Conservation (phyloP, 768 basidiomycete genomes). For the Kwoniella europaea region DNA sequence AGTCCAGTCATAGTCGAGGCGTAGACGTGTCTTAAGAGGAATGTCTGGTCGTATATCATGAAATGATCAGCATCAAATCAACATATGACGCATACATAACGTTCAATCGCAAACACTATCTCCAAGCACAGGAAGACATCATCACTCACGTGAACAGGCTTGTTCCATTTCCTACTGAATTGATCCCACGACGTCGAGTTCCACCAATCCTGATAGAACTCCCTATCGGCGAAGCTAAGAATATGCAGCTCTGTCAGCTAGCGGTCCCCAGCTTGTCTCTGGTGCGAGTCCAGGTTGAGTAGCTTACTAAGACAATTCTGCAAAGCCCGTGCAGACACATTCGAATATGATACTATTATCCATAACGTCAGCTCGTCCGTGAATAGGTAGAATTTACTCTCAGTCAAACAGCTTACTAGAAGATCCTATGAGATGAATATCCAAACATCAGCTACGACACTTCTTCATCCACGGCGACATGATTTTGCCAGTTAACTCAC, state of each 20-base stretch:
- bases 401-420: constrained; percentile 45
- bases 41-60: constrained; percentile 35
- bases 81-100: too few relatives aligned
- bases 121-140: not conserved
- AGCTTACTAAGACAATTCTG: constrained; percentile 80
- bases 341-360: constrained; percentile 63
- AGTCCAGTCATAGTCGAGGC: constrained; percentile 81
- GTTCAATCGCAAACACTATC: not conserved
- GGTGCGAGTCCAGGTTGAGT: too few relatives aligned
- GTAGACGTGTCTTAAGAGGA: constrained; percentile 91
- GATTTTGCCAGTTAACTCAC: constrained; percentile 68
- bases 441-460: too few relatives aligned
- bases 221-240: constrained; percentile 87
- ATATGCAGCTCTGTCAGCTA: not conserved
- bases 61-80: not conserved
- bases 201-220: constrained; percentile 99
- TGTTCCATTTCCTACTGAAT: constrained; percentile 98
- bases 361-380: constrained; percentile 9
- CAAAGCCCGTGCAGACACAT: constrained; percentile 95
- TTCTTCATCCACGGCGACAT: too few relatives aligned
- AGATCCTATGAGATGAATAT: constrained; percentile 42
- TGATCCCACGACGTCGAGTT: constrained; percentile 97
- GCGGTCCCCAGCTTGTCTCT: not conserved
- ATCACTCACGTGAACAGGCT: constrained; percentile 73
- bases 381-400: not conserved